phyloP scores from a whole-genome alignment of 2,329 filamentous ascomycete genomes.

The Fusarium graminum region DNA sequence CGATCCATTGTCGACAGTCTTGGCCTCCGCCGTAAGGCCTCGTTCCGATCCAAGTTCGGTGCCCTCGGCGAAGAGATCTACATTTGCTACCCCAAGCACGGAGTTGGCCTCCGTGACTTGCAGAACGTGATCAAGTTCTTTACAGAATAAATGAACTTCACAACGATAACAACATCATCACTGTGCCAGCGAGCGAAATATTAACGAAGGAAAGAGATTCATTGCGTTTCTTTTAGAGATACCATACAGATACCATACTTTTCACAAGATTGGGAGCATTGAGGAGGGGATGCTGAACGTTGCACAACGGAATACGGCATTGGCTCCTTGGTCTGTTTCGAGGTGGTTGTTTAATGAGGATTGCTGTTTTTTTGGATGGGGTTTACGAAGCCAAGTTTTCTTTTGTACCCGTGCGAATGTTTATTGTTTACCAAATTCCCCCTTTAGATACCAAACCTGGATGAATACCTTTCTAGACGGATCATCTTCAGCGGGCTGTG shows the following conservation, averaged over 20 bases:
- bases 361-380: constrained; percentile 24
- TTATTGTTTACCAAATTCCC: constrained; percentile 34
- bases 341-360: constrained; percentile 3
- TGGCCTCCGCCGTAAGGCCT: constrained; percentile 84
- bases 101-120: constrained; percentile 83
- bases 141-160: constrained; percentile 69
- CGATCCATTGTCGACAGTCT: constrained; percentile 85
- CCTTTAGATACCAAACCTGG: constrained; percentile 44
- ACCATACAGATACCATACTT: constrained; percentile 35
- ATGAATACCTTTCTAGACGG: constrained; percentile 41
- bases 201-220: constrained; percentile 14
- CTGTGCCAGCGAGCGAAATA: constrained; percentile 8
- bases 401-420: constrained; percentile 22
- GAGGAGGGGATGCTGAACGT: constrained; percentile 11
- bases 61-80: constrained; percentile 86
- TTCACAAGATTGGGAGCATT: constrained; percentile 21
- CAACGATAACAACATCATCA: constrained; percentile 4
- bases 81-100: constrained; percentile 89
- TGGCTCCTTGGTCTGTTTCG: constrained; percentile 3
- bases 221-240: constrained; percentile 30
- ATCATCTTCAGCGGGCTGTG: constrained; percentile 27
- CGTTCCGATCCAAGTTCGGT: constrained; percentile 92
- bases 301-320: constrained; percentile 27
- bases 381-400: constrained; percentile 1
- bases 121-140: constrained; percentile 93